Base-by-base conservation (phyloP, 2,329 filamentous ascomycete species). In the Harringtonia aguacate region DNA sequence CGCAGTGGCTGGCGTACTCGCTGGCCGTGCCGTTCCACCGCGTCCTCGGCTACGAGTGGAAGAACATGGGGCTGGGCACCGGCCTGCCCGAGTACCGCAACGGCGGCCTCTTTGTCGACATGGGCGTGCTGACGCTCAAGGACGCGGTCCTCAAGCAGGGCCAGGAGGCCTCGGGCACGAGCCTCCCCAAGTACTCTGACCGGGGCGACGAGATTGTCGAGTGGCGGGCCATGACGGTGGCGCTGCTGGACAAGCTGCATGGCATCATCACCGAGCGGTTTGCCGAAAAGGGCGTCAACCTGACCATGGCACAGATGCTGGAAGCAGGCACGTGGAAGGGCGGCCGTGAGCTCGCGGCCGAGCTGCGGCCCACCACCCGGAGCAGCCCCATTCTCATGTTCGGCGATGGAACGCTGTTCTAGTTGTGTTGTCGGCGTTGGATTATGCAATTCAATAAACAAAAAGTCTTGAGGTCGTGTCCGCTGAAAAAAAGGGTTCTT, bases 1-100 rank as follows among this genome's bases (percentile, higher is more conserved):
- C 88, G 0, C 88, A 95, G 62, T 95, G 89, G 89, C 80, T 95
- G 44, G 86, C 84, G 42, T 95, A 95, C 64, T 94, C 87, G 3
- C 74, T 95, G 44, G 84, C 43, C 12, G 43, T 45, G 15, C 43
- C 43, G 22, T 45, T 45, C 39, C 31, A 40, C 31, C 43, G 79
- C 51, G 63, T 94, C 20, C 78, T 94, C 54, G 77, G 83, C 46
- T 80, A 94, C 47, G 79, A 87, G 52, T 92, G 92, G 60, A 79
- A 83, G 4, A 86, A 87, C 36, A 77, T 78, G 3, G 84, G 94
- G 48, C 73, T 94, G 7, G 72, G 94, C 52, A 95, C 89, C 1
- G 89, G 87, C 21, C 69, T 95, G 4, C 88, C 89, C 0, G 89
- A 95, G 60, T 95, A 95, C 60, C 79, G 89, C 48, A 95, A 95